A percentile compares a stretch with the other conserved stretches of the same genome.
Conservation (phyloP, 768 basidiomycete species). For the Myochromella boudieri region DNA sequence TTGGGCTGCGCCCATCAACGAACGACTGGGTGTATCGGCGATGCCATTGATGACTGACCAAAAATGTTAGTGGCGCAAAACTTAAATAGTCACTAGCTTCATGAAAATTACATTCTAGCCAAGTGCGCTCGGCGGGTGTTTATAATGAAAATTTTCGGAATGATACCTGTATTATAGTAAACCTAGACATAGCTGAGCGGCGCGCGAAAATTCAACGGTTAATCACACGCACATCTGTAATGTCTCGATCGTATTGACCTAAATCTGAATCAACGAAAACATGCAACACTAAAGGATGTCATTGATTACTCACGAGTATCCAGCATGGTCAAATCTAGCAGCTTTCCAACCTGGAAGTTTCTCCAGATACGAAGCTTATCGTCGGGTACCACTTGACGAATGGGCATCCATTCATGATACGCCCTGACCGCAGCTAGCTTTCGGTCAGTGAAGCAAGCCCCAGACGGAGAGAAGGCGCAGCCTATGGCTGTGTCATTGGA, state of each 20-base stretch:
- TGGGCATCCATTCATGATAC: constrained; percentile 65
- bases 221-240: constrained; percentile 45
- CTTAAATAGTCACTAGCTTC: constrained; percentile 5
- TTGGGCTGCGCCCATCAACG: constrained; percentile 55
- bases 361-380: constrained; percentile 63
- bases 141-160: neutral
- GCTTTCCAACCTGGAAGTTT: constrained; percentile 62
- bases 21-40: constrained; percentile 41
- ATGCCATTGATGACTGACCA: constrained; percentile 42
- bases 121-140: neutral
- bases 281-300: neutral
- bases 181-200: constrained; percentile 25
- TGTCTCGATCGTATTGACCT: constrained; percentile 56
- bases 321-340: constrained; percentile 61
- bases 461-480: constrained; percentile 50
- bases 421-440: constrained; percentile 59
- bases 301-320: constrained; percentile 47
- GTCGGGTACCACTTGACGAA: constrained; percentile 53
- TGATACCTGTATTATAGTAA: constrained; percentile 50
- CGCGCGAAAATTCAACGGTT: neutral
- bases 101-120: constrained; percentile 8
- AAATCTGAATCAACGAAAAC: neutral
- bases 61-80: constrained; percentile 13
- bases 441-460: constrained; percentile 58
- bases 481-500: constrained; percentile 53